Evolutionary conservation across 805 yeast species (phyloP).

Genomic region (Metschnikowia dekortorum): DNA sequence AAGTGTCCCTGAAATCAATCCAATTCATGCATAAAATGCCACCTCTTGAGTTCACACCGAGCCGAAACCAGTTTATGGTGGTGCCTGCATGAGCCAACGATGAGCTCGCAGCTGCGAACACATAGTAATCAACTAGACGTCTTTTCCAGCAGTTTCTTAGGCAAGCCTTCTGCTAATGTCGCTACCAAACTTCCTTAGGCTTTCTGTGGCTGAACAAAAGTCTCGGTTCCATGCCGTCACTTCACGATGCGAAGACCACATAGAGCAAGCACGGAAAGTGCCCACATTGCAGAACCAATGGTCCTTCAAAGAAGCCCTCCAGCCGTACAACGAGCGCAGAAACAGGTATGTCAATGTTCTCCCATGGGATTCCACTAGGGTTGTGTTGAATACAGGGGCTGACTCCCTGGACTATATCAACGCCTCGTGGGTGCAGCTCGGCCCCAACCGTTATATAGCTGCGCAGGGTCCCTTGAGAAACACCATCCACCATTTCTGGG

Average conservation of each 20-base stretch:
- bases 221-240: conserved; percentile 9
- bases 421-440: conserved; percentile 31
- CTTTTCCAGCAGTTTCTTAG: neutral
- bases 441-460: conserved; percentile 54
- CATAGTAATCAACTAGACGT: neutral
- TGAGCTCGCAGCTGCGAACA: conserved; percentile 1
- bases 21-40: too few species aligned
- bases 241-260: conserved; percentile 6
- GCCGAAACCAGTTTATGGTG: too few species aligned
- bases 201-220: conserved; percentile 7
- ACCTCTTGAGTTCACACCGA: too few species aligned
- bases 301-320: conserved; percentile 9
- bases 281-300: conserved; percentile 5
- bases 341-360: conserved; percentile 61
- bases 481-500: conserved; percentile 81
- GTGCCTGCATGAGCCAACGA: neutral
- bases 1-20: too few species aligned
- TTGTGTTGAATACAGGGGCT: conserved; percentile 26
- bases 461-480: conserved; percentile 81
- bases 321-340: conserved; percentile 7
- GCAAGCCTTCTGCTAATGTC: neutral
- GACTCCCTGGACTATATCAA: conserved; percentile 32
- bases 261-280: conserved; percentile 11
- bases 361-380: conserved; percentile 63
- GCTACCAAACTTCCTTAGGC: conserved; percentile 5